These are phyloP conservation scores for Kwoniella mangroviensis DNA, from an alignment of 768 basidiomycete species.

Conservation along the genomic window DNA sequence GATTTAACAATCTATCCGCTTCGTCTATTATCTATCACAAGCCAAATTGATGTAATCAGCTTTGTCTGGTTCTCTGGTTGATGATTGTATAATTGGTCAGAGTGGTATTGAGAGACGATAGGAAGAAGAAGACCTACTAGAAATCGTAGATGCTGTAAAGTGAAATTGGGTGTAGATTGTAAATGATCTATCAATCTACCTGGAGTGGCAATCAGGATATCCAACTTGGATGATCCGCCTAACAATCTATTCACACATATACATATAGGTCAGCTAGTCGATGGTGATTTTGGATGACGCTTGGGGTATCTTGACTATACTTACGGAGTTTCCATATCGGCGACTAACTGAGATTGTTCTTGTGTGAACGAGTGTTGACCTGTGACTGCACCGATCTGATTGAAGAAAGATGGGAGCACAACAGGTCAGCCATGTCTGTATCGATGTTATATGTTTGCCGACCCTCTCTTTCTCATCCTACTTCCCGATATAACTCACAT, in stretches of 20 bases:
- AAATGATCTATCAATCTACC: constrained; percentile 94
- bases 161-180: constrained; percentile 82
- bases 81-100: background rate
- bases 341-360: constrained; percentile 81
- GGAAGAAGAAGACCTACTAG: constrained; percentile 64
- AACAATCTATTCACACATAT: constrained; percentile 62
- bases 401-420: background rate
- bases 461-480: too few species aligned
- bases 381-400: constrained; percentile 62
- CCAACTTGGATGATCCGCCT: constrained; percentile 88
- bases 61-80: background rate
- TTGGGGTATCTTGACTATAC: background rate
- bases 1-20: constrained; percentile 91
- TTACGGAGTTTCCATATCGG: constrained; percentile 65
- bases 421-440: too few species aligned
- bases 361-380: constrained; percentile 94
- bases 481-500: constrained; percentile 66
- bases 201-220: constrained; percentile 93
- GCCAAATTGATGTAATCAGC: background rate
- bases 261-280: too few species aligned
- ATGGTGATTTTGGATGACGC: too few species aligned
- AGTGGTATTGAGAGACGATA: background rate
- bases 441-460: too few species aligned
- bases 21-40: constrained; percentile 91
- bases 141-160: constrained; percentile 92